Conservation (phyloP, 176 grass and related monocot genomes). For the Musa troglodytarum region DNA sequence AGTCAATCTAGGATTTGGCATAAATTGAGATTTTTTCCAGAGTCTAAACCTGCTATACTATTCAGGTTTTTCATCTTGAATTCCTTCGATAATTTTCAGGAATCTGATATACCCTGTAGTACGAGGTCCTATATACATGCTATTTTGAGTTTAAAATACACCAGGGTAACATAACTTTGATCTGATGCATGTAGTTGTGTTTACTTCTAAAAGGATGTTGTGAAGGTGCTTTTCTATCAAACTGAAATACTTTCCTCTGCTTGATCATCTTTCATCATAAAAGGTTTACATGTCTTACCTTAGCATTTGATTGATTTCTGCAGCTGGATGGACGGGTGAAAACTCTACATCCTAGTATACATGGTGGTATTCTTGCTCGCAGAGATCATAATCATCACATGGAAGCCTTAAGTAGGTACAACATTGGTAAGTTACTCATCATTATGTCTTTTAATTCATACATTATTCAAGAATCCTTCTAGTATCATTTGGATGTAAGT, state of each 20-base stretch:
- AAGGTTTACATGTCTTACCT: not conserved
- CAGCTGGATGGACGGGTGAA: slow-evolving; percentile 92
- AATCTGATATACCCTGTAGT: not conserved
- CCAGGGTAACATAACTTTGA: not conserved
- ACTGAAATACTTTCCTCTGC: not conserved
- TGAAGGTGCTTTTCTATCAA: not conserved
- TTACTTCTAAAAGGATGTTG: not conserved
- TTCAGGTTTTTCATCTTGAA: not conserved
- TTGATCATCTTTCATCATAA: not conserved
- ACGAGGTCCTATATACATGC: not conserved
- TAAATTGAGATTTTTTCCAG: not conserved
- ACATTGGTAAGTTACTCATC: slow-evolving; percentile 45
- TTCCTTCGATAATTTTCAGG: not conserved
- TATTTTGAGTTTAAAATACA: not conserved
- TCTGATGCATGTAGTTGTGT: not conserved
- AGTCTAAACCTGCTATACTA: not conserved
- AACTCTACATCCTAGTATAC: slow-evolving; percentile 87
- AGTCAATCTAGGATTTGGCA: not conserved
- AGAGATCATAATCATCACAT: slow-evolving; percentile 81
- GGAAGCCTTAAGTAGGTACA: slow-evolving; percentile 62
- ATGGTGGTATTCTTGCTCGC: slow-evolving; percentile 93
- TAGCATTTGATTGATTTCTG: slow-evolving; percentile 21
- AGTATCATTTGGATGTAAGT: not conserved
- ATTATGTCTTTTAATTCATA: not conserved
- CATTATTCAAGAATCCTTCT: not conserved